phyloP scores from a whole-genome alignment of 2,329 filamentous ascomycete species.

The Sporothrix luriei region DNA sequence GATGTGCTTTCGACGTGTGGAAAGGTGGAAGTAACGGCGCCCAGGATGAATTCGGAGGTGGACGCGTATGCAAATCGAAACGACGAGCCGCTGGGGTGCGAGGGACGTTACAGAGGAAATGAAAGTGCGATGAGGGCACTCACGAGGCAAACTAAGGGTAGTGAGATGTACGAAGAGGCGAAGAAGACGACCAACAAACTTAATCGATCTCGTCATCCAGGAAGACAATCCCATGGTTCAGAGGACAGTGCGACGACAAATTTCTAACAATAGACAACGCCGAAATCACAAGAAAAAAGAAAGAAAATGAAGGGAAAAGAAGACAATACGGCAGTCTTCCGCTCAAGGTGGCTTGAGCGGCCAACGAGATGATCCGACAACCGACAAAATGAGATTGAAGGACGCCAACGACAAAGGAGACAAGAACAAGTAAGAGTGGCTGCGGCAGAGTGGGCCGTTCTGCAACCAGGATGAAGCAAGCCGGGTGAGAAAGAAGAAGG shows the following conservation, averaged over 20 bases:
- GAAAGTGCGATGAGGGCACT: not conserved
- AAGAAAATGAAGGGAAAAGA: not conserved
- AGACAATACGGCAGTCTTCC: not conserved
- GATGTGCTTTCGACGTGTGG: not conserved
- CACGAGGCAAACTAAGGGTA: not conserved
- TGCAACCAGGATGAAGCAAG: slow-evolving; percentile 4
- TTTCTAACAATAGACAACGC: slow-evolving; percentile 12
- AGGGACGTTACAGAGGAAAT: not conserved
- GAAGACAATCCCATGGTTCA: not conserved
- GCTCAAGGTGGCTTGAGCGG: not conserved
- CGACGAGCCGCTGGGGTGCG: not conserved
- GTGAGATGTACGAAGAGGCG: slow-evolving; percentile 8
- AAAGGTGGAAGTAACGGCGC: not conserved
- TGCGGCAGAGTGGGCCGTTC: not conserved
- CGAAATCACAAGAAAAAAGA: not conserved
- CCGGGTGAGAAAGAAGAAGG: not conserved
- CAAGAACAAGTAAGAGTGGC: not conserved
- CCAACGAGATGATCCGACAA: slow-evolving; percentile 17
- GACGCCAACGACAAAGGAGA: not conserved
- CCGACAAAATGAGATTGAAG: slow-evolving; percentile 12
- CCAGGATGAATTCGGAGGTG: not conserved
- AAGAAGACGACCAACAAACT: not conserved
- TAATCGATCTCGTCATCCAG: slow-evolving; percentile 19
- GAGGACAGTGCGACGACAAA: not conserved
- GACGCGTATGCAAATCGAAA: slow-evolving; percentile 25